Conservation (phyloP, 257 asterid genomes). For the Przewalskia tangutica region DNA sequence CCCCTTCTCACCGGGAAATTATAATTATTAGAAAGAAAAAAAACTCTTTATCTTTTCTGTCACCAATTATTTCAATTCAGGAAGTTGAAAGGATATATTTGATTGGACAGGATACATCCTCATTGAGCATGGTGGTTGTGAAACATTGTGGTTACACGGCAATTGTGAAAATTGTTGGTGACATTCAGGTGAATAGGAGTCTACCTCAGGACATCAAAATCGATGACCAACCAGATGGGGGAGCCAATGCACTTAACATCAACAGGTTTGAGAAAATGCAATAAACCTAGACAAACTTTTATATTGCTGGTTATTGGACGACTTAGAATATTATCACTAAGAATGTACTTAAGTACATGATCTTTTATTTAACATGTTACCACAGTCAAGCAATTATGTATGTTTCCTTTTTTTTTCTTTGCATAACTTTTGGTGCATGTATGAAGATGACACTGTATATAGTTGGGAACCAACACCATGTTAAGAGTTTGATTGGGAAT, state of each 20-base stretch:
- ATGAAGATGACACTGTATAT: not conserved
- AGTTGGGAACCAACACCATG: not conserved
- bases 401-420: not conserved
- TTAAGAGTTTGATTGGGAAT: not conserved
- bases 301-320: not conserved
- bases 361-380: not conserved
- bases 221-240: slow-evolving; percentile 85
- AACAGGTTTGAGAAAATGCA: slow-evolving; percentile 47
- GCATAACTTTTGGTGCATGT: not conserved
- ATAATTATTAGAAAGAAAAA: not conserved
- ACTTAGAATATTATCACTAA: not conserved
- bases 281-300: not conserved
- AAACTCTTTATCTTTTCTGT: not conserved
- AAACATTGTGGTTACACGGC: slow-evolving; percentile 86
- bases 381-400: not conserved
- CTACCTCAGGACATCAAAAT: slow-evolving; percentile 46
- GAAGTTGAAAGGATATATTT: slow-evolving; percentile 18
- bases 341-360: not conserved
- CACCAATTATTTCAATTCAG: not conserved
- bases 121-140: slow-evolving; percentile 62
- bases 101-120: slow-evolving; percentile 69
- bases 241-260: slow-evolving; percentile 85
- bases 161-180: slow-evolving; percentile 61
- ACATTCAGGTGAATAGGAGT: slow-evolving; percentile 38
- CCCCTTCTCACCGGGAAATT: not conserved